These are phyloP conservation scores for Fraxinus ornus DNA, from an alignment of 305 asterid species.

Conservation along the genomic window DNA sequence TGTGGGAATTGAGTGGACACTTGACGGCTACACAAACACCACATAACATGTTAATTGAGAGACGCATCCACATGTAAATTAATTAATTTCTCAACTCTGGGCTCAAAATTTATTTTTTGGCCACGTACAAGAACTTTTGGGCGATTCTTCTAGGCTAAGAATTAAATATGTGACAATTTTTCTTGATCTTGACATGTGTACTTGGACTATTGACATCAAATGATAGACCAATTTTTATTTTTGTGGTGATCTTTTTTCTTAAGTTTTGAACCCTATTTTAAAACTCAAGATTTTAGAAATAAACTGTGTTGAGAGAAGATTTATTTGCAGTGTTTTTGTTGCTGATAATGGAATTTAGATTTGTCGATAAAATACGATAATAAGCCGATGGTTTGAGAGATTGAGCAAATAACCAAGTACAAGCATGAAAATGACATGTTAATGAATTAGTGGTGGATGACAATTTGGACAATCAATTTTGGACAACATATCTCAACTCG, in stretches of 20 bases:
- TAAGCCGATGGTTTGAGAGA: background rate
- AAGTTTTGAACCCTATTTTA: background rate
- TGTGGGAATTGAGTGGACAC: slow-evolving; percentile 50
- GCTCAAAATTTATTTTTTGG: slow-evolving; percentile 6
- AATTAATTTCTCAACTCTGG: background rate
- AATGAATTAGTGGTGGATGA: no score
- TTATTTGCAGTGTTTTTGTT: background rate
- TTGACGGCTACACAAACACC: slow-evolving; percentile 73
- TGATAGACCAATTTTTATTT: background rate
- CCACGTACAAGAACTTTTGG: slow-evolving; percentile 19
- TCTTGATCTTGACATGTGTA: background rate
- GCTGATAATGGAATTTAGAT: background rate
- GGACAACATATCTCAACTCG: no score
- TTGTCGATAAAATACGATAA: no score
- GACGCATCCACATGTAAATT: slow-evolving; percentile 57
- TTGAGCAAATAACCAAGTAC: background rate
- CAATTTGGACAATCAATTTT: no score
- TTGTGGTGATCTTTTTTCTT: background rate
- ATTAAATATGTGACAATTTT: background rate
- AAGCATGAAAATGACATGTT: no score
- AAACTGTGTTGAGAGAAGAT: background rate
- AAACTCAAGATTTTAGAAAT: background rate
- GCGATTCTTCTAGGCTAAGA: background rate
- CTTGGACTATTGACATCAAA: background rate
- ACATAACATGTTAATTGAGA: slow-evolving; percentile 52